Evolutionary conservation across 2,329 filamentous ascomycete species (phyloP).

Genomic region (Grosmannia huntii): DNA sequence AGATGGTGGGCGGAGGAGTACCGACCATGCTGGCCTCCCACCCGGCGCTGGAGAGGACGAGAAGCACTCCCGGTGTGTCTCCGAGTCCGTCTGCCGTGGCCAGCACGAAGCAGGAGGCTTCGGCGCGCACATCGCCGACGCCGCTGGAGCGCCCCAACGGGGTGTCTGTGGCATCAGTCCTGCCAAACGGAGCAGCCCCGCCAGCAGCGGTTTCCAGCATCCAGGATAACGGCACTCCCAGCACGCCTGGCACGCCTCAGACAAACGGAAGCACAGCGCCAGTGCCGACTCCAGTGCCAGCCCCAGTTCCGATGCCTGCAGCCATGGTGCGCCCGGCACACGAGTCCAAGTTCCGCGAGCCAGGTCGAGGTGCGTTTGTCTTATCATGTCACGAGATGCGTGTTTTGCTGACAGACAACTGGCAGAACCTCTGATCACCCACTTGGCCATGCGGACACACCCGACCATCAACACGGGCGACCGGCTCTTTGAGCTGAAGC

Average conservation of each 20-base stretch:
- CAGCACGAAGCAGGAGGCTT: conserved; percentile 22
- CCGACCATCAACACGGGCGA: conserved; percentile 47
- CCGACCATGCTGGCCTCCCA: conserved; percentile 2
- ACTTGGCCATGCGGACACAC: conserved; percentile 54
- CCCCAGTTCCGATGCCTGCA: conserved; percentile 17
- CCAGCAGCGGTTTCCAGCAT: neutral
- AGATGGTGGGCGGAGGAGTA: conserved; percentile 18
- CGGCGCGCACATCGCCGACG: conserved; percentile 19
- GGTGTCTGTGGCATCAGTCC: conserved; percentile 6
- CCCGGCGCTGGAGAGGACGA: conserved; percentile 23
- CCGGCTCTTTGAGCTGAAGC: conserved; percentile 47
- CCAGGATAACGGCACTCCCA: neutral
- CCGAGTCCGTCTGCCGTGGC: conserved; percentile 28
- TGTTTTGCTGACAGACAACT: conserved; percentile 14
- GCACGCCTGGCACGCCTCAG: neutral
- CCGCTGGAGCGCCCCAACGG: conserved; percentile 17
- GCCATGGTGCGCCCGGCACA: conserved; percentile 21
- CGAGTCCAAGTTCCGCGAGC: conserved; percentile 22
- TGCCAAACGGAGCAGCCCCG: neutral
- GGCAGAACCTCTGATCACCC: conserved; percentile 54
- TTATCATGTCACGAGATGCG: neutral
- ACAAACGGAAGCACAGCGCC: neutral
- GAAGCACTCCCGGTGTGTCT: conserved; percentile 30
- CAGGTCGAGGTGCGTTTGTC: conserved; percentile 28
- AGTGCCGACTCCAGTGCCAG: neutral